A percentile compares a stretch with the other conserved stretches of the same genome.
phyloP scores from a whole-genome alignment of 1,284 basidiomycete genomes.

The Tilletiaria anomala region DNA sequence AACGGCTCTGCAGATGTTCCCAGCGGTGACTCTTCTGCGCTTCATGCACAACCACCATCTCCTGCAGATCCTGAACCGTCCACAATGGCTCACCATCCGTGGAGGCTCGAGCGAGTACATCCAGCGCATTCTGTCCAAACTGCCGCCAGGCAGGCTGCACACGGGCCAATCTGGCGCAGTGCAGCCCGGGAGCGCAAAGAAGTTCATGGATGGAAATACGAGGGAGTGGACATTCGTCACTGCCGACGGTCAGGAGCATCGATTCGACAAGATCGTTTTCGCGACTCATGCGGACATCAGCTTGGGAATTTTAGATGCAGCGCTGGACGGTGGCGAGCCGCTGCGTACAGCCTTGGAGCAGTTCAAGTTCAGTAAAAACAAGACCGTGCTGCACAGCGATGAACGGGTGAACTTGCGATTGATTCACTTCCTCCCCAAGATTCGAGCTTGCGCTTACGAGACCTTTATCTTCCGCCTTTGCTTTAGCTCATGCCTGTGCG shows the following conservation, averaged over 20 bases:
- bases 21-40: slow-evolving; percentile 56
- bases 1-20: slow-evolving; percentile 57
- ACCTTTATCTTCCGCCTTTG: not conserved
- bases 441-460: slow-evolving; percentile 47
- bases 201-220: no score
- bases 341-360: slow-evolving; percentile 43
- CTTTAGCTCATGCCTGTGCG: slow-evolving; percentile 16
- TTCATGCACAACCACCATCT: slow-evolving; percentile 70
- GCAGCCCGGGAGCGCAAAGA: not conserved
- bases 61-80: slow-evolving; percentile 59
- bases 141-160: slow-evolving; percentile 9
- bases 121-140: slow-evolving; percentile 9
- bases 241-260: slow-evolving; percentile 41
- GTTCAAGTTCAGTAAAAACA: slow-evolving; percentile 52
- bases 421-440: slow-evolving; percentile 9
- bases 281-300: slow-evolving; percentile 62
- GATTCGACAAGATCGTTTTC: slow-evolving; percentile 62
- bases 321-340: slow-evolving; percentile 48
- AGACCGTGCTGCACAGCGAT: slow-evolving; percentile 55
- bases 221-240: slow-evolving; percentile 42
- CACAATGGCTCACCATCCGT: slow-evolving; percentile 60
- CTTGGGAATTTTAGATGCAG: slow-evolving; percentile 47
- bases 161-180: no score
- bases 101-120: slow-evolving; percentile 47
- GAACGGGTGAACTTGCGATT: slow-evolving; percentile 4